These are phyloP conservation scores for Penicillium nucicola DNA, from an alignment of 495 filamentous ascomycete genomes.

Conservation along the genomic window DNA sequence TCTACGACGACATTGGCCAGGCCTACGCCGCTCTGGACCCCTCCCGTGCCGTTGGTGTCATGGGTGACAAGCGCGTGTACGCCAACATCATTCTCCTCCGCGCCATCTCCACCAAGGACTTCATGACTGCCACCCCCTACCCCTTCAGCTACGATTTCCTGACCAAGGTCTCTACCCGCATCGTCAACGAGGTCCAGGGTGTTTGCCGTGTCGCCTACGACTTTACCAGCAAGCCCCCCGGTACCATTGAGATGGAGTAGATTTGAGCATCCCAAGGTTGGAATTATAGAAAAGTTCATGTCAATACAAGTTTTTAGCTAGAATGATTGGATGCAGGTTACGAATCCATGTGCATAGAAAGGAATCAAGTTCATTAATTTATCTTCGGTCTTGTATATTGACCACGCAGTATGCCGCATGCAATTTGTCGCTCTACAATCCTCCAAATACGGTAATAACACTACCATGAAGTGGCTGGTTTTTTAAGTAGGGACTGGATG, in stretches of 20 bases:
- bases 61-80: constrained; percentile 71
- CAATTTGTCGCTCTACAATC: too few species aligned
- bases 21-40: constrained; percentile 73
- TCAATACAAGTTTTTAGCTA: constrained; percentile 1
- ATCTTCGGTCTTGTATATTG: not conserved
- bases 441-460: too few species aligned
- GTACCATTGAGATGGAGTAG: constrained; percentile 75
- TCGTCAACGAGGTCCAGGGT: constrained; percentile 83
- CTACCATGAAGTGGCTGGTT: too few species aligned
- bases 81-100: constrained; percentile 59
- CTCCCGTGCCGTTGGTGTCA: constrained; percentile 69
- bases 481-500: too few species aligned
- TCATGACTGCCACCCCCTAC: constrained; percentile 79
- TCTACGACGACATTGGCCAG: constrained; percentile 75
- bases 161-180: constrained; percentile 63
- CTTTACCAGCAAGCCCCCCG: constrained; percentile 77
- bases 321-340: constrained; percentile 2
- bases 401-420: too few species aligned
- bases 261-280: not conserved
- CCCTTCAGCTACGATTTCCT: constrained; percentile 65
- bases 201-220: constrained; percentile 61
- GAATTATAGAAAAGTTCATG: constrained; percentile 2
- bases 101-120: constrained; percentile 75
- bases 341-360: constrained; percentile 4
- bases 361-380: not conserved